These are phyloP conservation scores for Cymbopogon flexuosus DNA, from an alignment of 202 grass and related monocot genomes.

Conservation along the genomic window DNA sequence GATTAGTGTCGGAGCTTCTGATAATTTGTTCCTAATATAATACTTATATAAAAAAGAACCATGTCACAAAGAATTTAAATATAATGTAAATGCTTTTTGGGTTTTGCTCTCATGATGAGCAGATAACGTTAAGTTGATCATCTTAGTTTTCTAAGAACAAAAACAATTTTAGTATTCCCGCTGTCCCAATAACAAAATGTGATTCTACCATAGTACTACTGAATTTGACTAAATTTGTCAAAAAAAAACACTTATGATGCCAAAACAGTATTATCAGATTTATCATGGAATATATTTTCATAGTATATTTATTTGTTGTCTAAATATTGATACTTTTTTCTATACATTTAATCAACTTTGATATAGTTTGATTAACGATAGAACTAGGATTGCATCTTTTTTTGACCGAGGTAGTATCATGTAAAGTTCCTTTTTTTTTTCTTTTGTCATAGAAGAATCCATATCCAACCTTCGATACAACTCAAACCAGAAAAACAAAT, in stretches of 20 bases:
- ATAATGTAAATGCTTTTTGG: not conserved
- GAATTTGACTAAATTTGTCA: not conserved
- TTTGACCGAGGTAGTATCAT: not conserved
- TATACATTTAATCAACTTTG: not conserved
- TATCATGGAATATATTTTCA: not conserved
- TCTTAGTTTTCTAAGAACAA: not conserved
- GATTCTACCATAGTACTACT: not conserved
- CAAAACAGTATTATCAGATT: not conserved
- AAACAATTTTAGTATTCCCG: not conserved
- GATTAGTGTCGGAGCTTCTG: not conserved
- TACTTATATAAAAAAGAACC: not conserved
- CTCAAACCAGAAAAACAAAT: not conserved
- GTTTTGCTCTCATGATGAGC: not conserved
- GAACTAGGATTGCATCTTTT: not conserved
- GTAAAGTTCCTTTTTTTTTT: not conserved
- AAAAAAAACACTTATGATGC: not conserved
- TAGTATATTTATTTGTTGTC: not conserved
- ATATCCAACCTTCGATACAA: not conserved
- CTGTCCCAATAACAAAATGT: not conserved
- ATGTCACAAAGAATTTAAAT: not conserved
- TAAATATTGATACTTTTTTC: not conserved
- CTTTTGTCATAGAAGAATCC: not conserved
- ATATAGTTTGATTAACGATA: not conserved
- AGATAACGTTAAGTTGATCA: not conserved
- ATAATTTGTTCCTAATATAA: not conserved